These are phyloP conservation scores for Pseudogymnoascus pannorum DNA, from an alignment of 2,329 filamentous ascomycete species.

Conservation along the genomic window DNA sequence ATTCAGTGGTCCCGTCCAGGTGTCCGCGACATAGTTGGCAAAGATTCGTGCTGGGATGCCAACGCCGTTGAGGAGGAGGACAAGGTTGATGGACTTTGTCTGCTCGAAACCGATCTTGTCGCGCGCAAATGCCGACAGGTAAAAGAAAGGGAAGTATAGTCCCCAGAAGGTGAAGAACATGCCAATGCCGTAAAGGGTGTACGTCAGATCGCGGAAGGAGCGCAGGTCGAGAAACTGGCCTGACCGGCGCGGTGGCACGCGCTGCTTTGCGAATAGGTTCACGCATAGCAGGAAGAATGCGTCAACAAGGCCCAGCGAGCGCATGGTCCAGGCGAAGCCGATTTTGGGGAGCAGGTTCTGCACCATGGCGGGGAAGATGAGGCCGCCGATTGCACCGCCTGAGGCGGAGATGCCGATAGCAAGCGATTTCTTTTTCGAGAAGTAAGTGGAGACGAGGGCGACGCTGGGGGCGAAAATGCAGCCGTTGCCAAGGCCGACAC, in stretches of 20 bases:
- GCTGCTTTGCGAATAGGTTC: constrained; percentile 34
- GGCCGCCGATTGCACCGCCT: constrained; percentile 35
- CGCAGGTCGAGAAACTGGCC: constrained; percentile 38
- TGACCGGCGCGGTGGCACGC: constrained; percentile 34
- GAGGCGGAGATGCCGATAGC: constrained; percentile 33
- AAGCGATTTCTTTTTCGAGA: constrained; percentile 31
- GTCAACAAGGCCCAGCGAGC: constrained; percentile 40
- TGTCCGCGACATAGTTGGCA: constrained; percentile 41
- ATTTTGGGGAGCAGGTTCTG: constrained; percentile 34
- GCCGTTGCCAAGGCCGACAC: constrained; percentile 35
- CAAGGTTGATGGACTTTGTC: constrained; percentile 39
- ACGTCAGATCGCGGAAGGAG: constrained; percentile 38
- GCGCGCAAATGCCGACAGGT: constrained; percentile 29
- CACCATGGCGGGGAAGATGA: constrained; percentile 39
- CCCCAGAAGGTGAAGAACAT: constrained; percentile 36
- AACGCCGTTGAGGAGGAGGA: constrained; percentile 47
- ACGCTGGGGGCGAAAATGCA: constrained; percentile 35
- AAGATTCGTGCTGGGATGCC: constrained; percentile 42
- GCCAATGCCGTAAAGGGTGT: constrained; percentile 38
- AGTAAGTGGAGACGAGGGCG: constrained; percentile 36
- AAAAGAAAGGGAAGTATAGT: constrained; percentile 37
- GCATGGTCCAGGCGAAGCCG: constrained; percentile 41
- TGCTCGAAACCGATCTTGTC: constrained; percentile 33
- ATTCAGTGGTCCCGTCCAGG: constrained; percentile 45
- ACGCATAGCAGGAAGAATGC: constrained; percentile 30